Base-by-base conservation (phyloP, 257 asterid species). In the Asclepias syriaca region DNA sequence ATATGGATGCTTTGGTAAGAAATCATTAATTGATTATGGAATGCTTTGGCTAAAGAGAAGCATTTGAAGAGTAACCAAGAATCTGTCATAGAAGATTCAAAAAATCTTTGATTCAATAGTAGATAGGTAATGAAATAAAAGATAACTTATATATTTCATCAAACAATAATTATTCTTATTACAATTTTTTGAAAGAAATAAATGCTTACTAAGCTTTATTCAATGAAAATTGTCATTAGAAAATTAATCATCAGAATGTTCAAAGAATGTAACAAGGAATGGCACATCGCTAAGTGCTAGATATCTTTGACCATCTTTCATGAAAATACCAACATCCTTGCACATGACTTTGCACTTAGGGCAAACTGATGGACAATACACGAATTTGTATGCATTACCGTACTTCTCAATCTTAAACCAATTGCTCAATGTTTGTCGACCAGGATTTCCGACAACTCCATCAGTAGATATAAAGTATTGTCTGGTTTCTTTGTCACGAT, bases 321-420 rank as follows among this genome's bases (percentile, higher is more conserved):
- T 9, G 29, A 57, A 6, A 34, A 67, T 37, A 5, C 78, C 73
- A 45, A 74, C 22, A 45, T 74, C 27, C 7, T 67, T 67, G 10
- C 78, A 74, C 5, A 18, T 18, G 1, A 66, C 68, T 56, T 46
- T 57, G 49, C 66, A 55, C 15, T 24, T 9, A 8, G 58, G 34
- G 16, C 72, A 66, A 1, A 74, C 73, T 0, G 67, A 6, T 3
- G 78, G 78, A 37, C 78, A 67, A 14, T 67, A 48, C 24, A 70
- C 39, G 24, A 76, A 75, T 34, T 65, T 69, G 21, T 37, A 9
- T 32, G 59, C 58, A 43, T 66, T 27, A 51, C 53, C 73, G 19
- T 37, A 45, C 21, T 37, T 63, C n/a, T 65, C 21, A 22, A 73
- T 12, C 70, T 66, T 72, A 65, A 71, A 72, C 80, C 77, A 71